Percentiles rank a stretch among this genome's conserved stretches.
These are phyloP conservation scores for Tricholoma furcatifolium DNA, from an alignment of 768 basidiomycete genomes.

Conservation along the genomic window DNA sequence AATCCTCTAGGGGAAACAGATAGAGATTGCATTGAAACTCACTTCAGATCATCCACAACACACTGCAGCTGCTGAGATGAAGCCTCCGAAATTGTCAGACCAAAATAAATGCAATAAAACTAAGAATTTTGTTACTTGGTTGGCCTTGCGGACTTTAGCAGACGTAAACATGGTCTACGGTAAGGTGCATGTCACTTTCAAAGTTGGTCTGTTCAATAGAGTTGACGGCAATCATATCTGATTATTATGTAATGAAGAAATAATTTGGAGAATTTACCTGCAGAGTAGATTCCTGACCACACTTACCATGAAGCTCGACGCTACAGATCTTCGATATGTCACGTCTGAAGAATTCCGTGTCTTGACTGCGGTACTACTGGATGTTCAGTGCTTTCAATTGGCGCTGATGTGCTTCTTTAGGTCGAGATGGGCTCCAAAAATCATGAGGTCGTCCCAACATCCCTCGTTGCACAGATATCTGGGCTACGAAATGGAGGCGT, in stretches of 20 bases:
- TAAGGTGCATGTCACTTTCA: neutral
- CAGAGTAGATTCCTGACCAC: neutral
- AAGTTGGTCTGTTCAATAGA: neutral
- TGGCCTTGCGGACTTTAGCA: conserved; percentile 15
- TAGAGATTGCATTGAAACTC: neutral
- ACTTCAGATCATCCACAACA: conserved; percentile 1
- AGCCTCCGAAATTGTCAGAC: conserved; percentile 8
- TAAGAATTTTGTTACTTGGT: conserved; percentile 8
- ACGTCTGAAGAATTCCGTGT: conserved; percentile 92
- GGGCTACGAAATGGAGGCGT: conserved; percentile 91
- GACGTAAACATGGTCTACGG: conserved; percentile 2
- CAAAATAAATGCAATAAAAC: neutral
- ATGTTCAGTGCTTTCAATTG: neutral
- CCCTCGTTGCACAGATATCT: conserved; percentile 88
- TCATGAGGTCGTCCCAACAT: conserved; percentile 91
- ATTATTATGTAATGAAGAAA: conserved; percentile 7
- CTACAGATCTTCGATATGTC: conserved; percentile 91
- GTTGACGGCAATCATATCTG: neutral
- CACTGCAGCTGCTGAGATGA: conserved; percentile 14
- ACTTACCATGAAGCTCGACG: conserved; percentile 83
- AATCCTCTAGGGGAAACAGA: too few relatives aligned
- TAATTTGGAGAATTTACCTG: neutral
- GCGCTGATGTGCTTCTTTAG: conserved; percentile 37
- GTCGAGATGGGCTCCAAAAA: conserved; percentile 99
- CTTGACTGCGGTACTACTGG: conserved; percentile 74